Percentiles rank a stretch among this genome's conserved stretches.
phyloP scores from a whole-genome alignment of 2,329 filamentous ascomycete genomes.

The Fusarium citri region DNA sequence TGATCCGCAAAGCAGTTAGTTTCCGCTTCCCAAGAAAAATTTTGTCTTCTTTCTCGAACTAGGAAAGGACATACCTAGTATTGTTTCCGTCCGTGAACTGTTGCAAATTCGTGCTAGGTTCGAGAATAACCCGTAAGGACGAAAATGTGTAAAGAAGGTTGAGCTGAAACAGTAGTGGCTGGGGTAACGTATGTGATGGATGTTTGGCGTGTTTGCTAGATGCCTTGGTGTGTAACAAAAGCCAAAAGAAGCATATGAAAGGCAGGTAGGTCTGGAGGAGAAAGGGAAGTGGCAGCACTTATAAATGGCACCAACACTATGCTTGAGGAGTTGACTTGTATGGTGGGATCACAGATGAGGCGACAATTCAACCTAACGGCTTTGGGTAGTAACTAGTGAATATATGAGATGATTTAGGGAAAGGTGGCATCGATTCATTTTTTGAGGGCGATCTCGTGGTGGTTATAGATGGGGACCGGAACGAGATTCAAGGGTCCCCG shows the following conservation, averaged over 20 bases:
- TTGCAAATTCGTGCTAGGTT: neutral
- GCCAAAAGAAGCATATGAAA: slow-evolving; percentile 4
- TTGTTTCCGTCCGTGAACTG: neutral
- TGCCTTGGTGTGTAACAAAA: neutral
- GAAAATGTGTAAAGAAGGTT: neutral
- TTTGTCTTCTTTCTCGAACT: neutral
- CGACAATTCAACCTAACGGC: slow-evolving; percentile 20
- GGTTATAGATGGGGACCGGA: slow-evolving; percentile 30
- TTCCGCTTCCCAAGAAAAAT: neutral
- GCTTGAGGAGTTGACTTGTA: slow-evolving; percentile 10
- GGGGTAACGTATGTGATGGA: neutral
- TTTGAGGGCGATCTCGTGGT: slow-evolving; percentile 29
- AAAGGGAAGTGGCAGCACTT: slow-evolving; percentile 21
- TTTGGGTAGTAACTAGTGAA: slow-evolving; percentile 11
- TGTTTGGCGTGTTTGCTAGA: neutral
- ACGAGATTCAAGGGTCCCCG: slow-evolving; percentile 28
- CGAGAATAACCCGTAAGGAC: neutral
- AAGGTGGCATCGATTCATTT: slow-evolving; percentile 10
- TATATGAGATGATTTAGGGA: neutral
- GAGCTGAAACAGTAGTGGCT: neutral
- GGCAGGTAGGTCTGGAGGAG: slow-evolving; percentile 4
- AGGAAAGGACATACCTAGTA: slow-evolving; percentile 4
- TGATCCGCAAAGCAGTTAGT: neutral
- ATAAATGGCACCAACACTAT: slow-evolving; percentile 18
- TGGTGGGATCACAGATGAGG: slow-evolving; percentile 20